Conservation (phyloP, 78 protist species). For the Chrysochromulina tobinii region DNA sequence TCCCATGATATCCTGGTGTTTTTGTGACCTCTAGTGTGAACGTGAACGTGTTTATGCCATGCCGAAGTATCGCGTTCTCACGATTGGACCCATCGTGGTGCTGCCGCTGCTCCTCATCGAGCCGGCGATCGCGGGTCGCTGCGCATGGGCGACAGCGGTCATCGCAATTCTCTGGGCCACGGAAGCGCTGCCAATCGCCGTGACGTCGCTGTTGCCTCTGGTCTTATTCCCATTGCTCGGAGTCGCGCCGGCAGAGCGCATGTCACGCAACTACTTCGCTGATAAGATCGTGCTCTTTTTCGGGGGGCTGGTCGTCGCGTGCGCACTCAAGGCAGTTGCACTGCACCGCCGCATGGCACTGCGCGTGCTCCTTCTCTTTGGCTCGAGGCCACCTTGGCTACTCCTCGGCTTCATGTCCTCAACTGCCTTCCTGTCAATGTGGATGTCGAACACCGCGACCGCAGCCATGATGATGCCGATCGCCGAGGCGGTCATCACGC, state of each 20-base stretch:
- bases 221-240: constrained; percentile 17
- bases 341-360: constrained; percentile 7
- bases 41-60: too few relatives aligned
- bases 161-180: background rate
- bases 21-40: too few relatives aligned
- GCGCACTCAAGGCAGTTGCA: background rate
- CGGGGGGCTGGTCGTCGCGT: constrained; percentile 22
- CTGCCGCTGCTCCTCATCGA: background rate
- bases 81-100: background rate
- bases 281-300: constrained; percentile 32
- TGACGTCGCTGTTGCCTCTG: constrained; percentile 23
- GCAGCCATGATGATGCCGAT: constrained; percentile 30
- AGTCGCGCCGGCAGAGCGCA: background rate
- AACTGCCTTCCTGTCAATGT: constrained; percentile 19
- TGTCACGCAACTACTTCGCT: background rate
- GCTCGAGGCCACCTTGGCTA: background rate
- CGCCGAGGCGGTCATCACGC: background rate
- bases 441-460: constrained; percentile 25
- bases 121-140: background rate
- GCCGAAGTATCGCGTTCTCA: too few relatives aligned
- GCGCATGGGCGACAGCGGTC: background rate
- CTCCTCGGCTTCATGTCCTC: constrained; percentile 20
- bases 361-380: background rate
- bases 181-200: background rate
- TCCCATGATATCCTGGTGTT: too few relatives aligned